Conservation (phyloP, 192 early-diverging fungal genomes). For the Coemansia sp. region DNA sequence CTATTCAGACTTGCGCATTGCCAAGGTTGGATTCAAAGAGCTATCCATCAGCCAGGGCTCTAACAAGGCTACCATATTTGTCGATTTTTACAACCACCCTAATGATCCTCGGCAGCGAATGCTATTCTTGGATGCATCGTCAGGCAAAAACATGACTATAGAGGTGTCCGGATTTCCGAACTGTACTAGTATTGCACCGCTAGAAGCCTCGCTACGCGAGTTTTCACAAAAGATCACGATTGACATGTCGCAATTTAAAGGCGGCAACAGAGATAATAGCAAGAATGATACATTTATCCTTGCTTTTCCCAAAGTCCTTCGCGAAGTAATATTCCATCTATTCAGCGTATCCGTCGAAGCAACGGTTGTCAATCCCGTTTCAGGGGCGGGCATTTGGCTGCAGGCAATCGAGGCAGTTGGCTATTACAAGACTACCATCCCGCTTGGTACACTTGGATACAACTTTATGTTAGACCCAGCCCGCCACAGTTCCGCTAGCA, state of each 20-base stretch:
- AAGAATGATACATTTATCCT: neutral
- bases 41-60: conserved; percentile 18
- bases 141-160: conserved; percentile 23
- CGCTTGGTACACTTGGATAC: conserved; percentile 33
- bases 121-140: conserved; percentile 36
- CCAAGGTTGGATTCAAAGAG: conserved; percentile 23
- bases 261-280: conserved; percentile 1
- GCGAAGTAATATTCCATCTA: conserved; percentile 30
- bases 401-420: conserved; percentile 36
- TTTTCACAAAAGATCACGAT: conserved; percentile 24
- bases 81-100: conserved; percentile 41
- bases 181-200: conserved; percentile 35
- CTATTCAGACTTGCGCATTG: conserved; percentile 35
- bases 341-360: conserved; percentile 40
- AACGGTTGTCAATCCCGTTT: conserved; percentile 42
- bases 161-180: conserved; percentile 35
- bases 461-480: conserved; percentile 21
- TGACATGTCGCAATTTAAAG: conserved; percentile 20
- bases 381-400: conserved; percentile 39
- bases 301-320: conserved; percentile 12
- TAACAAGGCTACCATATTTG: conserved; percentile 15
- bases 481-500: neutral
- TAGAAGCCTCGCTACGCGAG: conserved; percentile 32
- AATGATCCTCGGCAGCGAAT: conserved; percentile 32
- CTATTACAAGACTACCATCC: conserved; percentile 28